phyloP scores from a whole-genome alignment of 1,284 basidiomycete genomes.

The Cryptococcus sp. region DNA sequence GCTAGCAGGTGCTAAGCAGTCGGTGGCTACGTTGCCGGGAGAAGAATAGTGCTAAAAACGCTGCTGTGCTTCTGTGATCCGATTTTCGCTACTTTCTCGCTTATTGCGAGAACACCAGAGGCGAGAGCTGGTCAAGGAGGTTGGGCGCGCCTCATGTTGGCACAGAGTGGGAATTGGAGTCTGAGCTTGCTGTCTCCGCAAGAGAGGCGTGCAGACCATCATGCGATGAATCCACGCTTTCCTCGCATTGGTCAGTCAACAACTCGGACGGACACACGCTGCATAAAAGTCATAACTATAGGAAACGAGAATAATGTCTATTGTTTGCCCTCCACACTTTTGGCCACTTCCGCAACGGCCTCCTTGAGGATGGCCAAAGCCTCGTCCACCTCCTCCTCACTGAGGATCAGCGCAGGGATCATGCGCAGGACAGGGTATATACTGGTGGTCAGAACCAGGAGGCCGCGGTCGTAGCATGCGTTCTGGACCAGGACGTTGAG shows the following conservation, averaged over 20 bases:
- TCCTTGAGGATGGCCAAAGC: conserved; percentile 61
- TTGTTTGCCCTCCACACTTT: conserved; percentile 7
- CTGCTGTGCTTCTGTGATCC: no score
- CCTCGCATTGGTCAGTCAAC: conserved; percentile 63
- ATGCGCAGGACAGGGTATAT: conserved; percentile 56
- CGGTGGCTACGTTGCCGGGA: no score
- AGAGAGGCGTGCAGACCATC: conserved; percentile 58
- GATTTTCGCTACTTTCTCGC: no score
- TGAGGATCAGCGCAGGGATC: conserved; percentile 67
- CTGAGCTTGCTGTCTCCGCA: conserved; percentile 57
- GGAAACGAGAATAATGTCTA: neutral
- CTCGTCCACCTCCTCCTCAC: conserved; percentile 61
- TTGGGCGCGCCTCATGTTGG: conserved; percentile 52
- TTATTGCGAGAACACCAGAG: conserved; percentile 60
- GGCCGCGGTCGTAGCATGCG: conserved; percentile 75
- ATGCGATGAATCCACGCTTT: conserved; percentile 58
- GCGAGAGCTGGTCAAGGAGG: conserved; percentile 60
- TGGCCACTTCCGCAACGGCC: conserved; percentile 38
- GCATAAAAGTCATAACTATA: neutral
- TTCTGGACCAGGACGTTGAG: conserved; percentile 69
- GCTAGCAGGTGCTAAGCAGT: no score
- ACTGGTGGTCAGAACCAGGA: conserved; percentile 60
- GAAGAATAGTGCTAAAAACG: no score
- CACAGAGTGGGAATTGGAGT: conserved; percentile 48
- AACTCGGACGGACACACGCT: no score